Base-by-base conservation (phyloP, 2,329 filamentous ascomycete species). In the Hypocreales sp. region DNA sequence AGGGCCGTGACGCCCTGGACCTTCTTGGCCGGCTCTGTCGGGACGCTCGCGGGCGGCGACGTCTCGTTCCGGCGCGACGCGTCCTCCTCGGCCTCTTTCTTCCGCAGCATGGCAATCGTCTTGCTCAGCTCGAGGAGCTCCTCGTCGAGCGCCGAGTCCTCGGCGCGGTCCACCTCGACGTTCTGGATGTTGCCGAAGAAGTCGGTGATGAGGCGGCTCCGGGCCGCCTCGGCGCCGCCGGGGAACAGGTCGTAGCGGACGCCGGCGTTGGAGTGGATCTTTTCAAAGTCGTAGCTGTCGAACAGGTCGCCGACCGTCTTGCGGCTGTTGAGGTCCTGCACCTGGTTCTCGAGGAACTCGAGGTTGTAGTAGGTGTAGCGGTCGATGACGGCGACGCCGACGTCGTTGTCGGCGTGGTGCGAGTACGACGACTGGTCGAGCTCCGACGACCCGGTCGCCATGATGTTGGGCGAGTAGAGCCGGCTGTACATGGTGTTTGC, bases 401-500 rank as follows among this genome's bases (percentile, higher is more conserved):
- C 86, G 46, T 98, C 90, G 53, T 87, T 92, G 55, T 98, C 90
- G 30, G 90, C 90, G 51, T 98, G 90, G 56, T 98, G 90, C 2
- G 82, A 92, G 56, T 98, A 98, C 1, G 81, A 92, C 5, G 83
- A 93, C 53, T 98, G 82, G 48, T 95, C 87, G 34, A 95, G 77
- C 50, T 90, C 84, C 4, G 81, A 92, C 18, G 82, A 92, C n/a
- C 90, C 90, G 0, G 92, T 98, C 1, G 90, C 90, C 44, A 98
- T 84, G 44, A 98, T 94, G 46, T 95, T 95, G 25, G 87, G 87
- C 5, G 84, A 92, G 61, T 98, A 98, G 46, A 98, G 82, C 43
- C 93, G 87, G 48, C 77, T 87, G 59, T 93, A 98, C 84, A 98
- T 94, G 18, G 90, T 98, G 53, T 98, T 98, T 30, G 90, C 90